A percentile compares a stretch with the other conserved stretches of the same genome.
Conservation (phyloP, 2,329 filamentous ascomycete species). For the Chrysosporium queenslandicum region DNA sequence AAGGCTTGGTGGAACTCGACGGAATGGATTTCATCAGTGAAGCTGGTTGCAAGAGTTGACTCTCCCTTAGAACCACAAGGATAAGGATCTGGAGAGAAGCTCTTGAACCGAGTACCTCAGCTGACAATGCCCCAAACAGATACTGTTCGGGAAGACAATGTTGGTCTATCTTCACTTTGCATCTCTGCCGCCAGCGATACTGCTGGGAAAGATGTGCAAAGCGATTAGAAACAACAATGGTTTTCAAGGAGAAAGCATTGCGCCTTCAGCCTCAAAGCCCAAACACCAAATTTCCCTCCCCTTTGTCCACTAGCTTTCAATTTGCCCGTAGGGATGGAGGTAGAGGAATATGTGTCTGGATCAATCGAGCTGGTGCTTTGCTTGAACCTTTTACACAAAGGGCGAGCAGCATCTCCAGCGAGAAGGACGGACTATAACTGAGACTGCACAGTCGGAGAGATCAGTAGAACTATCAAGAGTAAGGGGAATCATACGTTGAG, state of each 20-base stretch:
- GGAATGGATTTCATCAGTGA: constrained; percentile 72
- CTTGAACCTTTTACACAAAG: constrained; percentile 24
- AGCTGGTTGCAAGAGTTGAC: constrained; percentile 18
- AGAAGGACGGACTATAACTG: constrained; percentile 72
- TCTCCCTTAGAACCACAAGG: not conserved
- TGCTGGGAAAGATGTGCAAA: constrained; percentile 15
- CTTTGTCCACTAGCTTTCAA: constrained; percentile 1
- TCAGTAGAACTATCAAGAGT: constrained; percentile 27
- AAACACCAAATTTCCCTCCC: constrained; percentile 31
- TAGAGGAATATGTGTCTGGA: constrained; percentile 39
- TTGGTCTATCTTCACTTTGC: constrained; percentile 35
- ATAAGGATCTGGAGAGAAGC: constrained; percentile 17
- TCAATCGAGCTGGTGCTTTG: constrained; percentile 67
- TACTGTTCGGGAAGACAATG: constrained; percentile 45
- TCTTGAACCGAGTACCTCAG: constrained; percentile 47
- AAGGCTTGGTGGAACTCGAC: constrained; percentile 62
- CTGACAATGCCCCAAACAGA: constrained; percentile 60
- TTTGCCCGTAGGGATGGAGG: constrained; percentile 14
- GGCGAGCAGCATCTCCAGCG: constrained; percentile 52
- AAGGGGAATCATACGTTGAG: constrained; percentile 49
- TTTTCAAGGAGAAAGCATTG: constrained; percentile 64
- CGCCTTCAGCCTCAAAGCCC: constrained; percentile 72
- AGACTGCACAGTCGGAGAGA: constrained; percentile 42
- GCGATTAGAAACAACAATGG: constrained; percentile 51
- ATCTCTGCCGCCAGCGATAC: constrained; percentile 9